Base-by-base conservation (phyloP, 2,329 filamentous ascomycete genomes). In the Epichloe coenophiala region DNA sequence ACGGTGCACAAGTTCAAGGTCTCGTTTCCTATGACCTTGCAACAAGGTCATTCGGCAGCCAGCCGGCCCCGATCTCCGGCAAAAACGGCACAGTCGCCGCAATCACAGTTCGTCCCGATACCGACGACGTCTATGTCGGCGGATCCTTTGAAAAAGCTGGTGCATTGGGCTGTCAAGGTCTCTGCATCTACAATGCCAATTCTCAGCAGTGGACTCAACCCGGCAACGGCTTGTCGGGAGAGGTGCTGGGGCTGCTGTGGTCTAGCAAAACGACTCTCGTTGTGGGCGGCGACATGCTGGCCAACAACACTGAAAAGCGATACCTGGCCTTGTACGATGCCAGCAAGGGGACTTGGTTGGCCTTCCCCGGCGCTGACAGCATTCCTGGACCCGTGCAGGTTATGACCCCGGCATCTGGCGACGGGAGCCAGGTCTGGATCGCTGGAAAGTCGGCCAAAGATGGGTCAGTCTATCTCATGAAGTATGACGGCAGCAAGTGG, bases 61-160 rank as follows among this genome's bases (percentile, higher is more conserved):
- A 96, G 60, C 88, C 91, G 1, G 83, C 89, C 31, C 76, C 84
- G 2, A 72, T 97, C 3, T 75, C 75, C 11, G 90, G 91, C 13
- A 71, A 73, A 5, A 77, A 81, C 54, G 80, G 82, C 27, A 78
- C 80, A 3, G 89, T 97, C 41, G 84, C 88, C 52, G 73, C 86
- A 31, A 88, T 98, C 57, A 77, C 80, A 11, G 74, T 83, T 8
- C 84, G 83, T 50, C 86, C 87, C 0, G 77, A 77, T 50, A 81
- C 81, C 17, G 73, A 76, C 1, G 81, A 93, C 47, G 74, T 98
- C 12, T 98, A 86, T 61, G 85, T 98, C 35, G 91, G 85, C 38
- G 93, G 93, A 35, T 80, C 78, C 9, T 98, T 97, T 61, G 73
- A 80, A n/a, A 80, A 78, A 35, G 93, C 89, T 17, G 93, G 93